Evolutionary conservation across 495 filamentous ascomycete genomes (phyloP).

Genomic region (Daldinia loculata): DNA sequence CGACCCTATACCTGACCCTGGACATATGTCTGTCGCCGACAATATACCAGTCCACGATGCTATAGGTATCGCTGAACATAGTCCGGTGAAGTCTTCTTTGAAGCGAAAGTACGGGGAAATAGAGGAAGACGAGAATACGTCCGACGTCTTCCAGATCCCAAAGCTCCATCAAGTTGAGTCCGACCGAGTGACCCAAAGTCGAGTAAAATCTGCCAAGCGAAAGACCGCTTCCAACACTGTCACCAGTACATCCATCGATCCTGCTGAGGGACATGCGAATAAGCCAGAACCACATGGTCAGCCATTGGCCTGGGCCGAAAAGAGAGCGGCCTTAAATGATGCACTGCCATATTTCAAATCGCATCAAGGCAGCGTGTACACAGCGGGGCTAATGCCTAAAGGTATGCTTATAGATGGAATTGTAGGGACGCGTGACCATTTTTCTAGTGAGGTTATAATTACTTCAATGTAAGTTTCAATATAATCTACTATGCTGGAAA

Average conservation of each 20-base stretch:
- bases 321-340: conserved; percentile 71
- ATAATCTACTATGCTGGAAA: neutral
- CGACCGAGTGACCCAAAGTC: neutral
- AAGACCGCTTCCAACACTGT: neutral
- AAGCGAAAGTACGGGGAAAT: neutral
- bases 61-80: neutral
- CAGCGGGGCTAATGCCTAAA: conserved; percentile 53
- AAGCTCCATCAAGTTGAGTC: neutral
- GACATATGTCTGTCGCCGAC: neutral
- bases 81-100: neutral
- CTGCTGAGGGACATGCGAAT: neutral
- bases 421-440: conserved; percentile 62
- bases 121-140: neutral
- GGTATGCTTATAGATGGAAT: conserved; percentile 72
- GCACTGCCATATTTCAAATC: conserved; percentile 70
- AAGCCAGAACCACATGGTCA: conserved; percentile 52
- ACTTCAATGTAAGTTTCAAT: conserved; percentile 66
- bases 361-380: conserved; percentile 69
- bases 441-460: conserved; percentile 72
- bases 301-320: conserved; percentile 68
- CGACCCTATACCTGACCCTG: neutral
- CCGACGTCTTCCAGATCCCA: no score
- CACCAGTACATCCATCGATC: no score
- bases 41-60: neutral
- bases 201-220: neutral